Conservation (phyloP, 2,329 filamentous ascomycete species). For the Penicillium polonicum region DNA sequence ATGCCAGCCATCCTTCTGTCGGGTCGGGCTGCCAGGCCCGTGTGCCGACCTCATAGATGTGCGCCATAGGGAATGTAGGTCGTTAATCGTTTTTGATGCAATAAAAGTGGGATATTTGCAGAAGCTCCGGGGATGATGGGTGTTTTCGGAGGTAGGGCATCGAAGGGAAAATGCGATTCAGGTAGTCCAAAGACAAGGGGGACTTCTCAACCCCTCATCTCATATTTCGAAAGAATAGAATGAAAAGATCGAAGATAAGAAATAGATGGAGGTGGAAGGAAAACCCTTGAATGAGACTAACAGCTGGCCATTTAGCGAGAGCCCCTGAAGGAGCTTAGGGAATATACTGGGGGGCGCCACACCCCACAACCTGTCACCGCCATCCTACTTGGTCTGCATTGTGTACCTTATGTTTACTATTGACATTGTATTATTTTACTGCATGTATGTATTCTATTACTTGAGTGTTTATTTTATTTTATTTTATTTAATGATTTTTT, state of each 20-base stretch:
- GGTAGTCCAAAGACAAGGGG: slow-evolving; percentile 28
- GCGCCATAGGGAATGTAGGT: slow-evolving; percentile 63
- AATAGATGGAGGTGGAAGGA: slow-evolving; percentile 10
- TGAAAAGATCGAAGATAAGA: slow-evolving; percentile 15
- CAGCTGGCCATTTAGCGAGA: slow-evolving; percentile 30
- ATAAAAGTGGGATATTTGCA: slow-evolving; percentile 14
- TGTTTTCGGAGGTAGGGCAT: slow-evolving; percentile 7
- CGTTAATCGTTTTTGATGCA: slow-evolving; percentile 7
- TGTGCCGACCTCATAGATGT: slow-evolving; percentile 93
- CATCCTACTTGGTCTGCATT: slow-evolving; percentile 12
- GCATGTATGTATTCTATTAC: neutral
- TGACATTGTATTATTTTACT: neutral
- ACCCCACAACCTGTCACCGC: slow-evolving; percentile 29
- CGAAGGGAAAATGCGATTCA: slow-evolving; percentile 13
- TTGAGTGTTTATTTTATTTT: neutral
- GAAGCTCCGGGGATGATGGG: slow-evolving; percentile 7
- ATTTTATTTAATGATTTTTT: too few relatives aligned
- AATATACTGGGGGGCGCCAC: slow-evolving; percentile 26
- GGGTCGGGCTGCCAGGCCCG: slow-evolving; percentile 97
- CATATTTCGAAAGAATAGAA: slow-evolving; percentile 25
- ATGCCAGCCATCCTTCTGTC: slow-evolving; percentile 95
- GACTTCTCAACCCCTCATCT: slow-evolving; percentile 26
- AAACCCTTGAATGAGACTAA: slow-evolving; percentile 19
- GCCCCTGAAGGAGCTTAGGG: slow-evolving; percentile 30
- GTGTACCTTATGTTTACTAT: neutral